These are phyloP conservation scores for Boletellus sp. DNA, from an alignment of 1,284 basidiomycete species.

Conservation along the genomic window DNA sequence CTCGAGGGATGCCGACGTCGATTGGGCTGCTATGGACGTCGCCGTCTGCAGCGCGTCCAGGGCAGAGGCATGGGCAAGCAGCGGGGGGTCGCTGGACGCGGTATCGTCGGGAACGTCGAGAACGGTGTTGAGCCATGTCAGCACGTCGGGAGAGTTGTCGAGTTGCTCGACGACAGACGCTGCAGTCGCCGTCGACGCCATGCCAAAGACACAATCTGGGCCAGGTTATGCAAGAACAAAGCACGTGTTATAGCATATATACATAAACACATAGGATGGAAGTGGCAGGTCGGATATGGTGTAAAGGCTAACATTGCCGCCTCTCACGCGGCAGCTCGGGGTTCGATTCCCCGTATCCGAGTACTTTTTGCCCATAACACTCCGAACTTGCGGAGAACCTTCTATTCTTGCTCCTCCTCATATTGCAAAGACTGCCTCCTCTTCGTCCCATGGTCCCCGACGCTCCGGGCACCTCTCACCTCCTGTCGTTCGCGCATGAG, in stretches of 20 bases:
- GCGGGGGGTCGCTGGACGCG: constrained; percentile 14
- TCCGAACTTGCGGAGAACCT: too few species aligned
- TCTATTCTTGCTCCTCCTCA: too few species aligned
- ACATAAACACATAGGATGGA: too few species aligned
- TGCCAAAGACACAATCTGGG: constrained; percentile 25
- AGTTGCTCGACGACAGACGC: constrained; percentile 33
- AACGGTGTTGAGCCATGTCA: constrained; percentile 64
- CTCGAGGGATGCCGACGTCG: constrained; percentile 82
- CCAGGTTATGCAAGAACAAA: neutral
- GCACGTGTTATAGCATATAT: too few species aligned
- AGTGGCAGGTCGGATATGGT: constrained; percentile 53
- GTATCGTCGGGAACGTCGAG: constrained; percentile 38
- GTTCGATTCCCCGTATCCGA: constrained; percentile 59
- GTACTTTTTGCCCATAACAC: constrained; percentile 6
- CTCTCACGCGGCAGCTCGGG: constrained; percentile 60
- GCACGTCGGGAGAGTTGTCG: constrained; percentile 45
- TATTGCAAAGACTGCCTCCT: too few species aligned
- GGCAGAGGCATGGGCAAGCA: constrained; percentile 18
- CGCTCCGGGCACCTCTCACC: too few species aligned
- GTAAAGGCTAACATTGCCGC: constrained; percentile 73
- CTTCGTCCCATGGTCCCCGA: too few species aligned
- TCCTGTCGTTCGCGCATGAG: too few species aligned
- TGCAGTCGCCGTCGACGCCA: constrained; percentile 26
- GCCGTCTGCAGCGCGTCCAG: constrained; percentile 49
- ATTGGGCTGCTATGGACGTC: constrained; percentile 81